Percentiles rank a stretch among this genome's conserved stretches.
Evolutionary conservation across 2,329 filamentous ascomycete genomes (phyloP).

Genomic region (Colletotrichum tropicicola): DNA sequence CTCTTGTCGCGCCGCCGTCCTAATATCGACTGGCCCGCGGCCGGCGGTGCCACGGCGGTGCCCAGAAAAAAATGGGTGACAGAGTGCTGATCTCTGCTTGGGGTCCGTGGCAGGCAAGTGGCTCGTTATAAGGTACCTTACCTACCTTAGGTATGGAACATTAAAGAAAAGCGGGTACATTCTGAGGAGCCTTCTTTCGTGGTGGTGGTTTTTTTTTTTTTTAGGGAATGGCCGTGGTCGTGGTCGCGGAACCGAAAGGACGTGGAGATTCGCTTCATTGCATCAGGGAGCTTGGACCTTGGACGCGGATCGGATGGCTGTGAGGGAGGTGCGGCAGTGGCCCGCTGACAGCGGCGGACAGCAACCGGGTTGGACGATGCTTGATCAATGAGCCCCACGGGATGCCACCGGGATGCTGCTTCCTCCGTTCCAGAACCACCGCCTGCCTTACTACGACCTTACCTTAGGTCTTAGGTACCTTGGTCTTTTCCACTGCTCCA

Average conservation of each 20-base stretch:
- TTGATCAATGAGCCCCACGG: neutral
- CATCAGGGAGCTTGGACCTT: constrained; percentile 1
- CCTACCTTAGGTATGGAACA: too few species aligned
- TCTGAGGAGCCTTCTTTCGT: neutral
- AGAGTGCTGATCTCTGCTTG: constrained; percentile 14
- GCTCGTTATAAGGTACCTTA: constrained; percentile 15
- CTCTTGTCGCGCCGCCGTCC: constrained; percentile 1
- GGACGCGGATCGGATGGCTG: neutral
- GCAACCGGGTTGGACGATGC: neutral
- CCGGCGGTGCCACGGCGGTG: constrained; percentile 17
- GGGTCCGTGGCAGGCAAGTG: constrained; percentile 5
- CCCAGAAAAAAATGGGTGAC: constrained; percentile 21
- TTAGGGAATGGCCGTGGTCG: neutral
- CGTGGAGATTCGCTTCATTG: neutral
- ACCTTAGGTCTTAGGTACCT: too few species aligned
- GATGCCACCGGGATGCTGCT: constrained; percentile 4
- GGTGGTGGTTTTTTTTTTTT: neutral
- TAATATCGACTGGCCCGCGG: neutral
- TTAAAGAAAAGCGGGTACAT: constrained; percentile 3
- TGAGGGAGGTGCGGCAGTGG: neutral
- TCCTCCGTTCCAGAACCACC: neutral
- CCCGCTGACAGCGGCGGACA: too few species aligned
- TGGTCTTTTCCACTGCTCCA: neutral
- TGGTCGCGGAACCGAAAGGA: neutral
- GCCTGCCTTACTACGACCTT: too few species aligned